Evolutionary conservation across 495 filamentous ascomycete species (phyloP).

Genomic region (Halenospora varia): DNA sequence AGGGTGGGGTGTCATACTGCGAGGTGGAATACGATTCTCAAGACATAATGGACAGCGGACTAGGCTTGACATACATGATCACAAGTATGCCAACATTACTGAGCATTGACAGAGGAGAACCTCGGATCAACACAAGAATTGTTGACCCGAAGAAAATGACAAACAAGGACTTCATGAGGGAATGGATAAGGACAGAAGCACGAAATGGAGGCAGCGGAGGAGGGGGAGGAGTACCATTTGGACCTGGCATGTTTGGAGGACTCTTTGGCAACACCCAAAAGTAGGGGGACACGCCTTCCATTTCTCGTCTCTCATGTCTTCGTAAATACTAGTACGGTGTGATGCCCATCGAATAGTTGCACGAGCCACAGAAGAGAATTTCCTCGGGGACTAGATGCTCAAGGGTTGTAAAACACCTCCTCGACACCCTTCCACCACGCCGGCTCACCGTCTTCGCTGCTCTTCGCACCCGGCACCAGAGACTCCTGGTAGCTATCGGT

Average conservation of each 20-base stretch:
- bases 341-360: neutral
- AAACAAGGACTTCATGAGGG: slow-evolving; percentile 47
- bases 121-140: slow-evolving; percentile 50
- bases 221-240: slow-evolving; percentile 16
- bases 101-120: slow-evolving; percentile 58
- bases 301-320: slow-evolving; percentile 15
- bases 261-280: slow-evolving; percentile 42
- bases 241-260: slow-evolving; percentile 23
- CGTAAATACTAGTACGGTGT: neutral
- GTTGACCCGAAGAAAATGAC: slow-evolving; percentile 48
- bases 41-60: slow-evolving; percentile 47
- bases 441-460: slow-evolving; percentile 55
- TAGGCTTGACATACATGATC: slow-evolving; percentile 57
- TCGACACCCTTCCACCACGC: slow-evolving; percentile 70
- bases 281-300: slow-evolving; percentile 8
- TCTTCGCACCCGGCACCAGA: slow-evolving; percentile 57
- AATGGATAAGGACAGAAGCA: slow-evolving; percentile 61
- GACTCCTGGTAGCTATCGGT: slow-evolving; percentile 67
- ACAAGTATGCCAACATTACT: slow-evolving; percentile 64
- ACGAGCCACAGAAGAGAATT: neutral
- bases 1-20: slow-evolving; percentile 56
- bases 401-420: slow-evolving; percentile 65
- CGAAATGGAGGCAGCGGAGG: slow-evolving; percentile 43
- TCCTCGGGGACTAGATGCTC: slow-evolving; percentile 2
- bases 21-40: slow-evolving; percentile 61